Evolutionary conservation across 1,139 yeast genomes (phyloP).

Genomic region (Pichia sp.): DNA sequence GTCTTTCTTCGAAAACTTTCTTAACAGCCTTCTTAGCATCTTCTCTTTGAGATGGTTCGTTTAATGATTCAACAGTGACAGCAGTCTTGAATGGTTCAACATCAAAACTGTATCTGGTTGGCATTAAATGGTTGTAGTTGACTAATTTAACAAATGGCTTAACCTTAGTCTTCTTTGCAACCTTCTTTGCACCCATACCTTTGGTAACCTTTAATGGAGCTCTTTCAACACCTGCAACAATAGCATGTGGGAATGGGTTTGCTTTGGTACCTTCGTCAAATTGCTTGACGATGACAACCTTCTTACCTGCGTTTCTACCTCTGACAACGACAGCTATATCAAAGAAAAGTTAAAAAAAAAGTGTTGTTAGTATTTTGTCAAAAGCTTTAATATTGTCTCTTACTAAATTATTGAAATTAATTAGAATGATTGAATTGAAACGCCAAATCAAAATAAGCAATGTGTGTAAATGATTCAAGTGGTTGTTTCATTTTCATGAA

Average conservation of each 20-base stretch:
- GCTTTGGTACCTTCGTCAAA: slow-evolving; percentile 99
- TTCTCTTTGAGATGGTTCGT: slow-evolving; percentile 97
- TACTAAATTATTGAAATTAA: neutral
- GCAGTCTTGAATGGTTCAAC: slow-evolving; percentile 91
- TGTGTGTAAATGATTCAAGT: no score
- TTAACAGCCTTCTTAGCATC: slow-evolving; percentile 99
- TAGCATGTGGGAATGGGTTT: slow-evolving; percentile 99
- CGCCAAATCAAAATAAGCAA: no score
- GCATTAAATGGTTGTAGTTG: slow-evolving; percentile 99
- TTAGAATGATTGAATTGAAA: neutral
- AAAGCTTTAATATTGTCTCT: neutral
- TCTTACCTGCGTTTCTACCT: slow-evolving; percentile 99
- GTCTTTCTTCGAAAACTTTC: slow-evolving; percentile 99
- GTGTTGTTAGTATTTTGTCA: slow-evolving; percentile 10
- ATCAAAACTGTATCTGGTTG: slow-evolving; percentile 98
- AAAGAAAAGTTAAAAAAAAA: slow-evolving; percentile 3
- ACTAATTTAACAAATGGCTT: slow-evolving; percentile 99
- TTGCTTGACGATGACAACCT: slow-evolving; percentile 98
- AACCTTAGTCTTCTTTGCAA: slow-evolving; percentile 95
- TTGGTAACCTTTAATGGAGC: slow-evolving; percentile 97
- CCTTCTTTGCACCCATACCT: slow-evolving; percentile 92
- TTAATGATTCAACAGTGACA: slow-evolving; percentile 89
- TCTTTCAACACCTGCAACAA: slow-evolving; percentile 99
- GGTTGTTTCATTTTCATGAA: no score
- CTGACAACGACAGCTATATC: slow-evolving; percentile 92